These are phyloP conservation scores for Lodderomyces parapsilosis DNA, from an alignment of 1,139 yeast genomes.

Conservation along the genomic window DNA sequence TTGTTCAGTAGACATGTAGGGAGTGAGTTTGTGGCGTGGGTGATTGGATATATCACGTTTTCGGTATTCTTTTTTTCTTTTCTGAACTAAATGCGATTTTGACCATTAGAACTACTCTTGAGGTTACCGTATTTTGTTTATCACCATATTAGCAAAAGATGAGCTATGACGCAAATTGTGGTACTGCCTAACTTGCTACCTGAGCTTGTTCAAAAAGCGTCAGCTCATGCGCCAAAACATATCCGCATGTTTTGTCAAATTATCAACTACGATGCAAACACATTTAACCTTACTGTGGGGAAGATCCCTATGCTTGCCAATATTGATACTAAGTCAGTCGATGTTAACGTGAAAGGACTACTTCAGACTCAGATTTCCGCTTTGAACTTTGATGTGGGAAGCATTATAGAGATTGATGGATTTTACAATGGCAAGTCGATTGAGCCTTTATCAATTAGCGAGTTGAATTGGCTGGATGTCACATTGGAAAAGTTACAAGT, in stretches of 20 bases:
- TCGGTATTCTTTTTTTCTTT: background rate
- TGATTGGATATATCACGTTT: background rate
- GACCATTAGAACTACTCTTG: too few relatives aligned
- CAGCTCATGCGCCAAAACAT: background rate
- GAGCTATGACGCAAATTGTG: background rate
- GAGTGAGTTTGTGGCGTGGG: background rate
- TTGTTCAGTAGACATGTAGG: background rate
- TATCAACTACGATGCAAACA: background rate
- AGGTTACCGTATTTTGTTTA: too few relatives aligned
- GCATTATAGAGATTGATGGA: constrained; percentile 2
- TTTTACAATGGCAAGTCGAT: background rate
- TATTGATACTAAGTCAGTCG: background rate
- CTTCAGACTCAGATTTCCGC: background rate
- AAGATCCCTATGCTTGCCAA: background rate
- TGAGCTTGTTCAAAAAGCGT: background rate
- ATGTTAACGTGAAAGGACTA: background rate
- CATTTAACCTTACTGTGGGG: background rate
- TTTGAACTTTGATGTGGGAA: background rate
- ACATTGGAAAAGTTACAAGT: background rate
- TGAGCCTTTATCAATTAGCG: background rate
- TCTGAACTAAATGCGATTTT: background rate
- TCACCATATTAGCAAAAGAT: too few relatives aligned
- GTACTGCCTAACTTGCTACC: constrained; percentile 1
- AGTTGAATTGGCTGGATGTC: background rate
- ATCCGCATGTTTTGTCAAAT: constrained; percentile 1